Base-by-base conservation (phyloP, 106 monocot species). In the Phalaenopsis aphrodite region DNA sequence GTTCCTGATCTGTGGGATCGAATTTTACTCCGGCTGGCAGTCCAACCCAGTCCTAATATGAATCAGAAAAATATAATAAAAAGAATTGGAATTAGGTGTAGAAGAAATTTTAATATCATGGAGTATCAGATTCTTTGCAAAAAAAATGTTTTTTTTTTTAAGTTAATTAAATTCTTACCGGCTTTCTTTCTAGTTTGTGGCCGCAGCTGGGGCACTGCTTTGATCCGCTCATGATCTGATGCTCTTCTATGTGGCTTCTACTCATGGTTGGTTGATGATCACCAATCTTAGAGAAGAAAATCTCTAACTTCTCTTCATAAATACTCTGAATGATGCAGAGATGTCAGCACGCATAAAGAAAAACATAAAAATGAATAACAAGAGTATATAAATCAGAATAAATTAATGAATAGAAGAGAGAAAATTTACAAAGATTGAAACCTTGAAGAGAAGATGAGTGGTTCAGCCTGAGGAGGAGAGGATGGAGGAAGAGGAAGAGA, bases 1-100 rank as follows among this genome's bases (percentile, higher is more conserved):
- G 77, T 73, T 98, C 94, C 77, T 94, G 92, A 75, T 98, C 97
- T 2, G 97, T 94, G 19, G 97, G 97, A 81, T 98, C 97, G 74
- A 98, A 98, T 72, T 98, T 98, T 2, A 94, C 90, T 65, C 94
- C 94, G 0, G 92, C 92, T 7, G 94, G 90, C 9, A 94, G 76
- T 43, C 94, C 90, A 47, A 89, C 67, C 91, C 90, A 94, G 78
- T 94, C 88, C 92, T 97, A 24, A 15, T 3, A 73, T 42, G 42
- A 16, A 73, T 69, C 11, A 77, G 15, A 49, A 1, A 49, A 49
- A 23, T 77, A 55, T 55, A 55, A 77, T 52, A 52, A 52, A 15
- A 52, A 52, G 10, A 52, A 52, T 10, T 12, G 52, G 12, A 52
- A 52, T 15, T 52, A 52, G 14, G 2, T 10, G 10, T 52, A 52